Evolutionary conservation across 2,329 filamentous ascomycete species (phyloP).

Genomic region (Aureobasidium namibiae): DNA sequence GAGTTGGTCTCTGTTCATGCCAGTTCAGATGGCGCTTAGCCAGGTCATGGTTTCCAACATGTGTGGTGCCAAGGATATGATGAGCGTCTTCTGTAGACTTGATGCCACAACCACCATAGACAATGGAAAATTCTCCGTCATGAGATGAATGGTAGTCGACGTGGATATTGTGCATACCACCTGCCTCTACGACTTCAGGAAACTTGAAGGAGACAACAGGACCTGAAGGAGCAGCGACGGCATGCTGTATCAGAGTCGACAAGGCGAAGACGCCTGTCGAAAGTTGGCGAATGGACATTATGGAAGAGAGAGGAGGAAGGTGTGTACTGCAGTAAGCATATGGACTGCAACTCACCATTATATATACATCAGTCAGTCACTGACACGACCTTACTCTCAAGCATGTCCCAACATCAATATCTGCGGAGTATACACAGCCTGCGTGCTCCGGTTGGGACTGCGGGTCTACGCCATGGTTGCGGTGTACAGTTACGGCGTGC

Average conservation of each 20-base stretch:
- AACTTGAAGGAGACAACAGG: constrained; percentile 2
- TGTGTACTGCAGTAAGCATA: not conserved
- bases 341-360: not conserved
- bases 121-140: constrained; percentile 36
- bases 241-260: constrained; percentile 9
- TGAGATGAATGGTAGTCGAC: constrained; percentile 35
- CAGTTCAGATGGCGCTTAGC: constrained; percentile 22
- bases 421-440: not conserved
- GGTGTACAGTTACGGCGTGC: not conserved
- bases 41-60: constrained; percentile 27
- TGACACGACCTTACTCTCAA: not conserved
- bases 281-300: constrained; percentile 2
- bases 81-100: constrained; percentile 28
- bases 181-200: constrained; percentile 18
- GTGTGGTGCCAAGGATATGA: constrained; percentile 36
- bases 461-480: not conserved
- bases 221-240: not conserved
- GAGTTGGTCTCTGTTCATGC: constrained; percentile 30
- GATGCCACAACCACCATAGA: constrained; percentile 40
- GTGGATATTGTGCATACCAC: constrained; percentile 41
- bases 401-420: not conserved
- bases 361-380: not conserved
- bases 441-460: not conserved
- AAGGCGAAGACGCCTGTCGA: constrained; percentile 8
- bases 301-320: not conserved